Conservation (phyloP, 2,329 filamentous ascomycete species). For the Trichoderma lentiforme region DNA sequence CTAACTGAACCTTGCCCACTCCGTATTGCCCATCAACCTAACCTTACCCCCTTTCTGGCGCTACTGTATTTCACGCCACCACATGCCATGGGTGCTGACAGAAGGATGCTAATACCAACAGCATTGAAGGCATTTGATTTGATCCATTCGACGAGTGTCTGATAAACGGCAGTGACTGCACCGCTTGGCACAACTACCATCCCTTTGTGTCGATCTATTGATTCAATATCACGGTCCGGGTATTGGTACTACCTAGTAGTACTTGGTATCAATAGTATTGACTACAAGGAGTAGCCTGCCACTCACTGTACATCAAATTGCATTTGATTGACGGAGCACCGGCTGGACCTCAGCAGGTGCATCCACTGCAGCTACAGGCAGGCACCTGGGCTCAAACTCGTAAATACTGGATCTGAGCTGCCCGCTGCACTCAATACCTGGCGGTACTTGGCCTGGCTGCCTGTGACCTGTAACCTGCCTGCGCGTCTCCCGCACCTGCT, state of each 20-base stretch:
- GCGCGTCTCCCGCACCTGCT: neutral
- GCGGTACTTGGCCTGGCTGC: neutral
- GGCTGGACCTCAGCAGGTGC: neutral
- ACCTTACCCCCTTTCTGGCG: neutral
- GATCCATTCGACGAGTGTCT: neutral
- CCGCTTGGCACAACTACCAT: neutral
- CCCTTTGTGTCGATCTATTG: neutral
- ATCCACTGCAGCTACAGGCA: neutral
- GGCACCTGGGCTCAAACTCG: neutral
- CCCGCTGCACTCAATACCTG: neutral
- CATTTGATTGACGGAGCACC: neutral
- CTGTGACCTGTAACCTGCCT: constrained; percentile 9
- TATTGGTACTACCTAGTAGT: neutral
- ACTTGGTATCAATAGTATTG: neutral
- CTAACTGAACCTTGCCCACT: neutral
- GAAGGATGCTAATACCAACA: neutral
- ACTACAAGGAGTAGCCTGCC: neutral
- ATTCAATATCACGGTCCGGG: neutral
- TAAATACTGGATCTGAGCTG: neutral
- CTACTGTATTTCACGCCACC: neutral
- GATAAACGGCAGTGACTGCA: neutral
- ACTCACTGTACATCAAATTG: neutral
- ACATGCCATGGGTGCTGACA: neutral
- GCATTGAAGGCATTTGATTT: neutral
- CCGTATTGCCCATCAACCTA: neutral